A percentile compares a stretch with the other conserved stretches of the same genome.
These are phyloP conservation scores for Solanum chaucha DNA, from an alignment of 257 asterid genomes.

Conservation along the genomic window DNA sequence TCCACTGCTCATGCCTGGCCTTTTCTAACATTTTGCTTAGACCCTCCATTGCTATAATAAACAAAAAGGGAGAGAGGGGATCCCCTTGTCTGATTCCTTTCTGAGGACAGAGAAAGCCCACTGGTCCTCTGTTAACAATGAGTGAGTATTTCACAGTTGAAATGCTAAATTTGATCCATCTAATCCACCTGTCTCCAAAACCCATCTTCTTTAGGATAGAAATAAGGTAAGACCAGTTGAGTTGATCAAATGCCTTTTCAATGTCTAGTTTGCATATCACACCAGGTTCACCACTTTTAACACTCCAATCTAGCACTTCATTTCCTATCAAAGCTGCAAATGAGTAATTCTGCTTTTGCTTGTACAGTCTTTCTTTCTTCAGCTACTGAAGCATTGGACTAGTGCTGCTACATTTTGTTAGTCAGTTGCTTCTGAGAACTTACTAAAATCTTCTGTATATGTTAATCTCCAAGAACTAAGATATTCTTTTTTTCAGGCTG, in stretches of 20 bases:
- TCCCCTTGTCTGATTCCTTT: background rate
- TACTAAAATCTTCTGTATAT: background rate
- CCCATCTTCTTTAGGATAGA: background rate
- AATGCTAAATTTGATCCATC: background rate
- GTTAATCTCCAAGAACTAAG: background rate
- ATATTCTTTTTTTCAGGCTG: slow-evolving; percentile 47
- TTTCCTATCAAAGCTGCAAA: background rate
- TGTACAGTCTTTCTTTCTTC: background rate
- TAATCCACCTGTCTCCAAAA: background rate
- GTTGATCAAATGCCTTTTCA: background rate
- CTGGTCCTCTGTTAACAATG: background rate
- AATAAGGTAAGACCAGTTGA: background rate
- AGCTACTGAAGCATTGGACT: background rate
- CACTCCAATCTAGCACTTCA: background rate
- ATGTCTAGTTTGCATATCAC: background rate
- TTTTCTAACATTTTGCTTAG: background rate
- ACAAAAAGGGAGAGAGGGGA: background rate
- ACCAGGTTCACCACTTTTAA: background rate
- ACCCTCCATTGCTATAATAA: background rate
- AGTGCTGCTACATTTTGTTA: background rate
- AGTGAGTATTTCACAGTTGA: background rate
- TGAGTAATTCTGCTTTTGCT: background rate
- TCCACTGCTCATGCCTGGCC: background rate
- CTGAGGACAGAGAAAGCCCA: background rate
- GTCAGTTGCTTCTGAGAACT: background rate